Evolutionary conservation across 805 yeast genomes (phyloP), one percentile per base, ranked within the genome.

Genomic region (Cyberlindnera japonica): DNA sequence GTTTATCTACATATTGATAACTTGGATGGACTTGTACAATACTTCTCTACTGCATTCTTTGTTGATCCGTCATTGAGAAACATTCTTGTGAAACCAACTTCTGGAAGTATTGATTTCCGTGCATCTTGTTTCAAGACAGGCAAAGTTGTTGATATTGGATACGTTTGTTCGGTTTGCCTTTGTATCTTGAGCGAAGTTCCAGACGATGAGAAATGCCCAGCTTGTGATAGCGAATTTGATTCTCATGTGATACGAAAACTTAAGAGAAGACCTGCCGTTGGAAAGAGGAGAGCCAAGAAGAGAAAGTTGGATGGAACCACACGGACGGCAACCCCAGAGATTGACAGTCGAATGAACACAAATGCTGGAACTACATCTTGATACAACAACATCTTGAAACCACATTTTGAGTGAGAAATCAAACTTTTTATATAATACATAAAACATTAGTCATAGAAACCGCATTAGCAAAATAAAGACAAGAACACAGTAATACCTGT

Each of bases 41-140:
- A 87, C 50, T 68, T 93, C 24, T 59, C 79, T 3, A 83, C 95
- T 3, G 93, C 96, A 2, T 80, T 84, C 63, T 81, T 86, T 51
- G 79, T 91, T 9, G 97, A 90, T 51, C 96, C 98, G 0, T 73
- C 83, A 12, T 65, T 91, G 24, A 70, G 96, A 42, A 74, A 78
- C n/a, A 76, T 81, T 33, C 69, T 93, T 19, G 79, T 88, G 20
- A 68, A 86, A 25, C 96, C 97, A 0, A 83, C 91, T 0, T 83
- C 83, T 53, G 77, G 85, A 3, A 79, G 85, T 45, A 93, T 93
- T 19, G 96, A 93, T 63, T 93, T 93, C 61, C 69, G 96, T 45
- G 96, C 99, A 1, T 88, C 95, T 14, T 93, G 99, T 62, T 91
- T 88, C 55, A 65, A 88, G 24, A 88, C 96, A 0, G 90, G 91